Percentiles rank a stretch among this genome's conserved stretches.
These are phyloP conservation scores for Rosa chinensis DNA, from an alignment of 306 rosid species.

Conservation along the genomic window DNA sequence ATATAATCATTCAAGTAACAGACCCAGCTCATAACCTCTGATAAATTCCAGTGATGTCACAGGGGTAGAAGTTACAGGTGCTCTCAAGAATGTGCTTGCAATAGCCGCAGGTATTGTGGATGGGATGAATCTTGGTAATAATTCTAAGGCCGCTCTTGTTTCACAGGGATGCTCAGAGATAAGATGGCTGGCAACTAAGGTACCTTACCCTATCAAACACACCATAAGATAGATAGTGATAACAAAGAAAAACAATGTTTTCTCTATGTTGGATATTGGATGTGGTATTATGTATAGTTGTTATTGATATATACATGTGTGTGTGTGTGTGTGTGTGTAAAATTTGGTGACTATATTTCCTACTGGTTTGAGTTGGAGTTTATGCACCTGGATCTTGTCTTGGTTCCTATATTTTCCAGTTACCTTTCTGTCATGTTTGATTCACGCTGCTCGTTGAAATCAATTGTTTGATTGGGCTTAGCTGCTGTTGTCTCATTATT, in stretches of 20 bases:
- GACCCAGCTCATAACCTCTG: conserved; percentile 77
- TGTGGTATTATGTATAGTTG: background rate
- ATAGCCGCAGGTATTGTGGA: conserved; percentile 96
- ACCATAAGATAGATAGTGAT: background rate
- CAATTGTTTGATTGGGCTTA: background rate
- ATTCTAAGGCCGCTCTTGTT: conserved; percentile 97
- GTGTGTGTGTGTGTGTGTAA: background rate
- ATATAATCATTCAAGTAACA: conserved; percentile 22
- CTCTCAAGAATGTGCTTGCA: conserved; percentile 90
- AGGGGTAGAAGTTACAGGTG: conserved; percentile 99
- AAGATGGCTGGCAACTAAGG: conserved; percentile 97
- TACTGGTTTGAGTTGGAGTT: background rate
- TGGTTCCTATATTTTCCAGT: background rate
- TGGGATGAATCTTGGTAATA: conserved; percentile 96
- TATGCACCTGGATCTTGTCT: conserved; percentile 6
- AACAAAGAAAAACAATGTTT: no score
- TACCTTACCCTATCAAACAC: conserved; percentile 4
- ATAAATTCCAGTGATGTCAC: conserved; percentile 95
- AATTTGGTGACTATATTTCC: background rate
- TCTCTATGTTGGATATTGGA: background rate
- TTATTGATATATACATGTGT: background rate
- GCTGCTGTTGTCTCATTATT: conserved; percentile 17
- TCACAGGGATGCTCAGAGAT: conserved; percentile 97
- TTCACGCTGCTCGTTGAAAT: background rate
- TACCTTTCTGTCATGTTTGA: background rate